phyloP scores from a whole-genome alignment of 192 early-diverging fungal species.

The Entomortierella parvispora region DNA sequence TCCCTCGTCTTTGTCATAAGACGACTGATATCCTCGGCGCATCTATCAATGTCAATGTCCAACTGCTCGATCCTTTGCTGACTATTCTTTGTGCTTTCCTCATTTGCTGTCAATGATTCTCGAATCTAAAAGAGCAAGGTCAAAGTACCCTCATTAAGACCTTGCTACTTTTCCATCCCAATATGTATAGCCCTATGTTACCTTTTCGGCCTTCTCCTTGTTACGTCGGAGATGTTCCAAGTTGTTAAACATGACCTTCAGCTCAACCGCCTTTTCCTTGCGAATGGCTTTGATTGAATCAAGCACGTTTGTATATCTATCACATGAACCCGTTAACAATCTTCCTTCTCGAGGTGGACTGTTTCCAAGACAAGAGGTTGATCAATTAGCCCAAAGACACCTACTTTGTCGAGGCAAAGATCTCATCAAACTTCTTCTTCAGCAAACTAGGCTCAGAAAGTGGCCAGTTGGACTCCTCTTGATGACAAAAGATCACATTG shows the following conservation, averaged over 20 bases:
- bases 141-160: no score
- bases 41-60: slow-evolving; percentile 51
- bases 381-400: background rate
- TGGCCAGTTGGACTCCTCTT: slow-evolving; percentile 98
- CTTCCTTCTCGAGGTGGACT: background rate
- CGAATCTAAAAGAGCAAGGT: slow-evolving; percentile 14
- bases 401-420: slow-evolving; percentile 90
- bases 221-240: slow-evolving; percentile 75
- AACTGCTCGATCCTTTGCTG: slow-evolving; percentile 58
- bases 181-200: no score
- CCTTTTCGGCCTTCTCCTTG: slow-evolving; percentile 76
- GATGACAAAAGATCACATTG: slow-evolving; percentile 99
- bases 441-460: slow-evolving; percentile 84
- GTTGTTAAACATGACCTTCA: slow-evolving; percentile 70
- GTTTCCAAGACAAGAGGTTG: background rate
- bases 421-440: slow-evolving; percentile 99
- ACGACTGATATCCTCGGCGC: slow-evolving; percentile 20
- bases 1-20: slow-evolving; percentile 59
- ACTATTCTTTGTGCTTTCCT: slow-evolving; percentile 8
- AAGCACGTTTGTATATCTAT: slow-evolving; percentile 89
- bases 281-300: slow-evolving; percentile 80
- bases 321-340: background rate
- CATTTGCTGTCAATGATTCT: slow-evolving; percentile 20
- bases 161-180: no score
- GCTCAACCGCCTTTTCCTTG: slow-evolving; percentile 73